Percentiles rank a stretch among this genome's conserved stretches.
Conservation (phyloP, 257 asterid species). For the Fraxinus anomala region DNA sequence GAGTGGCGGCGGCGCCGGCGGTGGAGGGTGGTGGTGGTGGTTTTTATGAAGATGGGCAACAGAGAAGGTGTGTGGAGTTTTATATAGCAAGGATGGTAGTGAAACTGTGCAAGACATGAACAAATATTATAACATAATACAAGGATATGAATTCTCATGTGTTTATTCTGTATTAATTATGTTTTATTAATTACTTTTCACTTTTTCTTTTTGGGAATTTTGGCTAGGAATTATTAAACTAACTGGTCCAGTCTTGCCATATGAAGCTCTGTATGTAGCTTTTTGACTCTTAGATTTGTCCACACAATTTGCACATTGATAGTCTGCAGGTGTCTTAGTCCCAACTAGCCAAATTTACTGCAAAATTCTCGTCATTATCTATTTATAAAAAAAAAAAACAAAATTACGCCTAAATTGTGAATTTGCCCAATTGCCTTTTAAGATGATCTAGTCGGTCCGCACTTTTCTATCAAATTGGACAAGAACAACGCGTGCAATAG, state of each 20-base stretch:
- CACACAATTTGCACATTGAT: conserved; percentile 28
- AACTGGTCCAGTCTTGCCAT: conserved; percentile 36
- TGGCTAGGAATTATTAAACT: conserved; percentile 34
- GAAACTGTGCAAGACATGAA: conserved; percentile 31
- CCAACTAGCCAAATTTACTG: background rate
- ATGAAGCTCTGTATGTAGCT: conserved; percentile 33
- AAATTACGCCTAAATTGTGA: too few species aligned
- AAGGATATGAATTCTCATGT: background rate
- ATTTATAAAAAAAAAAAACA: too few species aligned
- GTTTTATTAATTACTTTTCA: conserved; percentile 31
- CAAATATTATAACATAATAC: conserved; percentile 3
- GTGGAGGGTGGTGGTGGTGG: background rate
- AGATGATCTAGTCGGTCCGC: background rate
- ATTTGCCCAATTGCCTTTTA: too few species aligned
- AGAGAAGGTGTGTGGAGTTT: conserved; percentile 46
- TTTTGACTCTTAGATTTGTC: conserved; percentile 32
- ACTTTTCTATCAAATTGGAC: background rate
- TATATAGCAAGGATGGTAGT: conserved; percentile 49
- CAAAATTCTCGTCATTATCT: background rate
- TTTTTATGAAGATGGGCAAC: conserved; percentile 24
- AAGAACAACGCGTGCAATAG: too few species aligned
- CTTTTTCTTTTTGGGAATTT: conserved; percentile 29
- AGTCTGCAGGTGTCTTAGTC: background rate
- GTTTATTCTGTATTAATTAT: conserved; percentile 14
- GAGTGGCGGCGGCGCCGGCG: conserved; percentile 3